phyloP scores from a whole-genome alignment of 441 rosid species.

The Populus hybrid region DNA sequence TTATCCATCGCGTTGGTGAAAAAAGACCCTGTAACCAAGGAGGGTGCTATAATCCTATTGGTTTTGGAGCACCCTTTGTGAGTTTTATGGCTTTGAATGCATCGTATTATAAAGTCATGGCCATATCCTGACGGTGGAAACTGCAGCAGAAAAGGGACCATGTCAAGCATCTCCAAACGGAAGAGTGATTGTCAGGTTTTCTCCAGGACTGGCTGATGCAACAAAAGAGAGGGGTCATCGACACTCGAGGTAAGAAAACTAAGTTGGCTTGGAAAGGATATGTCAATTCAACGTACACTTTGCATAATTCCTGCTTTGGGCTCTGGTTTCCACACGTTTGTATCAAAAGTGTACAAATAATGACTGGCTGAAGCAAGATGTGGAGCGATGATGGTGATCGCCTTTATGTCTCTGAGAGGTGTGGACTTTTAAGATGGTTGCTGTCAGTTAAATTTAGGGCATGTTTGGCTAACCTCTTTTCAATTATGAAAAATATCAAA shows the following conservation, averaged over 20 bases:
- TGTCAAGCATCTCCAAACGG: slow-evolving; percentile 4
- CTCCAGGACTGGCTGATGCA: slow-evolving; percentile 10
- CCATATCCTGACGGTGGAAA: slow-evolving; percentile 5
- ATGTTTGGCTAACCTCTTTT: no score
- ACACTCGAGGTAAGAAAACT: slow-evolving; percentile 35
- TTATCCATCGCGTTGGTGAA: slow-evolving; percentile 5
- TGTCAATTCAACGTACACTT: slow-evolving; percentile 27
- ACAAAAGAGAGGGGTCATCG: slow-evolving; percentile 31
- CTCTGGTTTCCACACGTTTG: neutral
- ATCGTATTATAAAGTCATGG: slow-evolving; percentile 1
- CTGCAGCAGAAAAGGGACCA: neutral
- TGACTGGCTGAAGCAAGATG: slow-evolving; percentile 2
- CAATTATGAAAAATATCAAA: neutral
- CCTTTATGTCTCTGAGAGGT: neutral
- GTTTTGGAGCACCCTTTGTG: neutral
- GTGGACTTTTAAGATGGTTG: slow-evolving; percentile 23
- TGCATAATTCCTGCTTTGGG: slow-evolving; percentile 12
- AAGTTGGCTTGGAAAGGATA: slow-evolving; percentile 18
- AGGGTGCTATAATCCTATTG: neutral
- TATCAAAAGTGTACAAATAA: neutral
- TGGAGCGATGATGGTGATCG: slow-evolving; percentile 15
- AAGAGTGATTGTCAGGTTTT: slow-evolving; percentile 21
- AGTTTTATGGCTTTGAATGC: slow-evolving; percentile 21
- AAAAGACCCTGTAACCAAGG: neutral
- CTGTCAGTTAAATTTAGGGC: neutral